Evolutionary conservation across 2,329 filamentous ascomycete genomes (phyloP), one percentile per base, ranked within the genome.

Genomic region (Calonectria pseudoturangicola): DNA sequence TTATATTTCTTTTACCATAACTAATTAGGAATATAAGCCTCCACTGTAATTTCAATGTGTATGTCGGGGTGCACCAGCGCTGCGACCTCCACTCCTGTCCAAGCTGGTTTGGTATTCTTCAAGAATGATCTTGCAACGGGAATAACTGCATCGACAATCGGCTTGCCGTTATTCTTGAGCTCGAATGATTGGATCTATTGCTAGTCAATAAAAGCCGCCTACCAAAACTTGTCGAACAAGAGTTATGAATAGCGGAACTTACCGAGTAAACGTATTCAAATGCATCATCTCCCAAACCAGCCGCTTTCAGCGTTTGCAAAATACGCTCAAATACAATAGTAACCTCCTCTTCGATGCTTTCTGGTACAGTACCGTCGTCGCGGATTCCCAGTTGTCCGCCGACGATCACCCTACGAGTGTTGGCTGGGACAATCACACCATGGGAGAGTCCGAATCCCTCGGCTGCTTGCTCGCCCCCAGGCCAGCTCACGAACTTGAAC

Each of bases 231-330:
- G 30, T 28, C 12, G 3, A 18, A 21, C 3, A 27, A 27, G 25
- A 30, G n/a, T 30, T 3, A 9, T 8, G 3, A 12, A 28, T 4
- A 9, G 15, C 8, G 4, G 4, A 28, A 30, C 54, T 47, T 64
- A 64, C 70, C 33, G 43, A 47, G 21, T 72, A 72, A 15, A 72
- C 65, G 21, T 72, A 50, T 64, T 72, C 64, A 47, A 56, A 72
- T 9, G 70, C 70, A 72, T 72, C 70, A 3, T 72, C 70, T 3
- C 70, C 70, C 9, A 72, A 47, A 12, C 70, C 70, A 3, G 54
- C 64, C n/a, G 70, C 70, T 8, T 64, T 60, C 2, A 72, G 56
- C 25, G 28, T 56, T 4, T 48, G 64, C 10, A 27, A 39, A 41
- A 72, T 66, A 18, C 54, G 65, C 1, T 68, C 70, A 58, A 72